Evolutionary conservation across 495 filamentous ascomycete genomes (phyloP), one percentile per base, ranked within the genome.

Genomic region (Hyaloscypha variabilis): DNA sequence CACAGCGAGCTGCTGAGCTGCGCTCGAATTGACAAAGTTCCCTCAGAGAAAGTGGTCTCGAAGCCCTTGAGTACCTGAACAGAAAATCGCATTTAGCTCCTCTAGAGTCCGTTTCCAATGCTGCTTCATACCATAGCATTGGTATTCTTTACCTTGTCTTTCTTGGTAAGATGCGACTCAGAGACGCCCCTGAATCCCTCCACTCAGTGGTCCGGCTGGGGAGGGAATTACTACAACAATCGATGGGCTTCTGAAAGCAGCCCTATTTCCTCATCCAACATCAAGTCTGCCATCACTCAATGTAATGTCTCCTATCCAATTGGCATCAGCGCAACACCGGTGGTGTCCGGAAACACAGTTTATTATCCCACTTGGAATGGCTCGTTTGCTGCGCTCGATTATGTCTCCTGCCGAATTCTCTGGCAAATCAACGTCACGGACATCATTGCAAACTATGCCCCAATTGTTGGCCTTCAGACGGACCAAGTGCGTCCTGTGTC

Each of bases 301-400:
- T 75, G 73, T 70, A 62, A 60, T 11, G 26, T 73, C 17, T 8
- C 25, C 25, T 71, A 68, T 23, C 29, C 49, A 1, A 30, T 58
- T n/a, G 75, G 76, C 1, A 68, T 74, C 39, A 76, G 72, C 61
- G 70, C 76, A 3, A 72, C 77, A 28, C 74, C 77, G 3, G 66
- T 71, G 1, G 65, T 75, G 3, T 10, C 23, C 23, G 66, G 58
- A 28, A 60, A 72, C 53, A 67, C 67, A 2, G 76, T 66, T 39
- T 79, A 76, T 60, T 78, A 69, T 59, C 77, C 77, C 14, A 77
- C 75, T 17, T 77, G 73, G 72, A 69, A 73, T 61, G 77, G 75
- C 56, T 66, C 69, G 1, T 72, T 77, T 62, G 70, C 74, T 17
- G 77, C 77, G 8, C 63, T 78, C n/a, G 64, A 78, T 64, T 77